Evolutionary conservation across 2,329 filamentous ascomycete species (phyloP).

Genomic region (Cytospora piceicola): DNA sequence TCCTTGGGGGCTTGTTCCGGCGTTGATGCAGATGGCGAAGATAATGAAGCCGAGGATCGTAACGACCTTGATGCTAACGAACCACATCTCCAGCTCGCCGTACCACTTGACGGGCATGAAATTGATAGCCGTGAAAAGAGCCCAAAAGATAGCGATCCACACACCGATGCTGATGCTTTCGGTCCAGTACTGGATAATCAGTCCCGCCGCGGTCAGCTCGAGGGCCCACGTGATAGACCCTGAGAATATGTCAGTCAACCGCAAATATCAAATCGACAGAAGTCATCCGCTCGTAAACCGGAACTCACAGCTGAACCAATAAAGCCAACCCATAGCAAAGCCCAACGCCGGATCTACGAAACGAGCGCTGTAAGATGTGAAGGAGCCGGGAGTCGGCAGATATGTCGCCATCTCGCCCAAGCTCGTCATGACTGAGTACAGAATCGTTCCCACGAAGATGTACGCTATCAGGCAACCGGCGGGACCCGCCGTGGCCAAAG

Average conservation of each 20-base stretch:
- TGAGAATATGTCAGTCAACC: conserved; percentile 14
- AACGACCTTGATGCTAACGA: conserved; percentile 76
- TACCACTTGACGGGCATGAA: conserved; percentile 73
- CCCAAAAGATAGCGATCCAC: conserved; percentile 75
- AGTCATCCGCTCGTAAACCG: background rate
- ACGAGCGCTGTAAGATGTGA: conserved; percentile 75
- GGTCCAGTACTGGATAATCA: conserved; percentile 79
- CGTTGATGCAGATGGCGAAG: conserved; percentile 75
- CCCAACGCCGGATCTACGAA: conserved; percentile 75
- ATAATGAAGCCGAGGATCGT: conserved; percentile 77
- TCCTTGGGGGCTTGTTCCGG: conserved; percentile 69
- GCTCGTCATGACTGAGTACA: conserved; percentile 75
- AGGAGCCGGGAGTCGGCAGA: conserved; percentile 77
- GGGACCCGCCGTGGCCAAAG: conserved; percentile 66
- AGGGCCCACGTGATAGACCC: conserved; percentile 71
- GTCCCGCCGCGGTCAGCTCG: conserved; percentile 71
- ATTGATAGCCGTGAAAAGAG: conserved; percentile 69
- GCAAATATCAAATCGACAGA: background rate
- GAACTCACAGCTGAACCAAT: conserved; percentile 72
- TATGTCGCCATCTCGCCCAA: conserved; percentile 77
- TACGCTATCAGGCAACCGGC: conserved; percentile 70
- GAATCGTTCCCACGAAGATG: conserved; percentile 69
- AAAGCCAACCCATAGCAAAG: conserved; percentile 82
- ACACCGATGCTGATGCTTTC: conserved; percentile 65
- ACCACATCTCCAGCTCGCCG: conserved; percentile 79